Conservation (phyloP, 2,329 filamentous ascomycete species). For the Plectosphaerella sp. region DNA sequence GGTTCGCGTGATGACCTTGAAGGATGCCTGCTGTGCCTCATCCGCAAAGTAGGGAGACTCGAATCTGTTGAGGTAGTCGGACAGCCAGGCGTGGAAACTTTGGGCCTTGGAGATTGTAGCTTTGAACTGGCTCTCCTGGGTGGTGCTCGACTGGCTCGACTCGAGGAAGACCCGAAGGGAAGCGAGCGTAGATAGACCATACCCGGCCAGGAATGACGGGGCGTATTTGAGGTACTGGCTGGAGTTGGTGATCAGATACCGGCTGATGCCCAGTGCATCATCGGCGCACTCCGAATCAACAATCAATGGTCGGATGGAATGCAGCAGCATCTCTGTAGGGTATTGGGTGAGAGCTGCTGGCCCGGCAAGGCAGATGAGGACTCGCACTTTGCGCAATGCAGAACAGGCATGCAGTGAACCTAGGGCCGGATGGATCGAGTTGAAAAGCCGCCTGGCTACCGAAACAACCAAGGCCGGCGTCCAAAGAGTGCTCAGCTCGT, state of each 20-base stretch:
- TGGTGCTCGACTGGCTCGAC: slow-evolving; percentile 72
- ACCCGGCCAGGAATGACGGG: slow-evolving; percentile 76
- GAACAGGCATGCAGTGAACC: slow-evolving; percentile 85
- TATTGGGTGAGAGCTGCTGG: slow-evolving; percentile 70
- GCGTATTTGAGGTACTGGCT: slow-evolving; percentile 56
- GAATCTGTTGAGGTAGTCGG: slow-evolving; percentile 62
- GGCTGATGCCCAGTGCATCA: slow-evolving; percentile 80
- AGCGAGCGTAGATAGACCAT: slow-evolving; percentile 72
- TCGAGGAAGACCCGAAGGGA: slow-evolving; percentile 73
- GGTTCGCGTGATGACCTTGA: slow-evolving; percentile 63
- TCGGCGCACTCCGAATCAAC: slow-evolving; percentile 84
- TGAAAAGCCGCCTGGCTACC: slow-evolving; percentile 72
- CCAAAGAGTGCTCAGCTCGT: slow-evolving; percentile 65
- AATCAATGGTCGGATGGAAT: slow-evolving; percentile 72
- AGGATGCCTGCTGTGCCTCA: slow-evolving; percentile 48
- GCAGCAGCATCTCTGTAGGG: slow-evolving; percentile 84
- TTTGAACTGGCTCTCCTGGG: slow-evolving; percentile 78
- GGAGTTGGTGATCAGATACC: slow-evolving; percentile 75
- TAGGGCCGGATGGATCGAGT: slow-evolving; percentile 75
- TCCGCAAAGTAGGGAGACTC: slow-evolving; percentile 47
- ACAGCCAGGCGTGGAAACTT: slow-evolving; percentile 75
- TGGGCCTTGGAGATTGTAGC: slow-evolving; percentile 72
- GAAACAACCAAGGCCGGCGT: slow-evolving; percentile 69
- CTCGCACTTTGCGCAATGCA: slow-evolving; percentile 77
- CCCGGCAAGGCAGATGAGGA: slow-evolving; percentile 76